Evolutionary conservation across 129 eudicot species (phyloP).

Genomic region (Glebionis coronaria): DNA sequence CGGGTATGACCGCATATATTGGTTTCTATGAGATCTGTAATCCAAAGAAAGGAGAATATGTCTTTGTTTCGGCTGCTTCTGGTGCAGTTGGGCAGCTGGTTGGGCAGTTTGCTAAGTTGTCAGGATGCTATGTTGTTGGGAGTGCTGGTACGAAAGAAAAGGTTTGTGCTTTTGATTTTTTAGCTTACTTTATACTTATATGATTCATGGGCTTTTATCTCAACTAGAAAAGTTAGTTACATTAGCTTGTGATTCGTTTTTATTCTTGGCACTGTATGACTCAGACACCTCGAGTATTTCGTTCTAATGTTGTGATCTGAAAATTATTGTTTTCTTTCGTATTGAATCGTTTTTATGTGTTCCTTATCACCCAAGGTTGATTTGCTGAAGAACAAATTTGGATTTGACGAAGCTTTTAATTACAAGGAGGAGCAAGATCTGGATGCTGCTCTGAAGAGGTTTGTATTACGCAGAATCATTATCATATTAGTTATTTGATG

Average conservation of each 20-base stretch:
- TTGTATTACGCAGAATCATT: background rate
- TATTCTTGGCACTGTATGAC: too few relatives aligned
- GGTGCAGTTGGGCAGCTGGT: constrained; percentile 53
- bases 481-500: background rate
- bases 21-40: constrained; percentile 43
- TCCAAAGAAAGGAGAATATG: constrained; percentile 46
- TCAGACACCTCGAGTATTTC: too few relatives aligned
- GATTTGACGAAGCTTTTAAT: constrained; percentile 46
- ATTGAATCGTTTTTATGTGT: background rate
- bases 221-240: too few relatives aligned
- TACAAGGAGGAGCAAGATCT: constrained; percentile 38
- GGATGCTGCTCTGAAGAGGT: constrained; percentile 34
- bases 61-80: constrained; percentile 42
- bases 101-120: constrained; percentile 47
- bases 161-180: background rate
- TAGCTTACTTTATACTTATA: background rate
- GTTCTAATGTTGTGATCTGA: background rate
- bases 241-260: too few relatives aligned
- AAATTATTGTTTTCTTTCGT: background rate
- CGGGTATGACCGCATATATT: constrained; percentile 43
- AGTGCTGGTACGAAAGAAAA: constrained; percentile 46
- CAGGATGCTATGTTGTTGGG: constrained; percentile 53
- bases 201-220: background rate
- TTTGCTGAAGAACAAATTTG: constrained; percentile 35
- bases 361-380: constrained; percentile 29